These are phyloP conservation scores for Diutina catenulata DNA, from an alignment of 1,139 yeast genomes.

Conservation along the genomic window DNA sequence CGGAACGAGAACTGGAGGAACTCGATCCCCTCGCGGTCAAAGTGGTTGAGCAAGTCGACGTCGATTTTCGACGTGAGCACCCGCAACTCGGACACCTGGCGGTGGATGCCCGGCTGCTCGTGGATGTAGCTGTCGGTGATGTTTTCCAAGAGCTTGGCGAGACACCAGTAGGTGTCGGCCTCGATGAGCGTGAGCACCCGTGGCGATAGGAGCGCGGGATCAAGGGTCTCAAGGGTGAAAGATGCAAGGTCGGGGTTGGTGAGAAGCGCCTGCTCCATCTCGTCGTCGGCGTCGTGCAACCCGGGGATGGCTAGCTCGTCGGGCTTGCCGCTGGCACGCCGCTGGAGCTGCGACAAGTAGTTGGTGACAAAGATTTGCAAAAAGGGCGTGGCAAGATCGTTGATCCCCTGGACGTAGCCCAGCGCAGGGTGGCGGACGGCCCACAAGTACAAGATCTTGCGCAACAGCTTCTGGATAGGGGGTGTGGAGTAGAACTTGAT, in stretches of 20 bases:
- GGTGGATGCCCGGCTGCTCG: conserved; percentile 93
- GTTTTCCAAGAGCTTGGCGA: conserved; percentile 79
- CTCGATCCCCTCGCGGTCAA: conserved; percentile 72
- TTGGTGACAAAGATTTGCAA: conserved; percentile 75
- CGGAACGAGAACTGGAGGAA: conserved; percentile 91
- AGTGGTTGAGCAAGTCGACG: conserved; percentile 56
- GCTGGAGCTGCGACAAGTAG: conserved; percentile 42
- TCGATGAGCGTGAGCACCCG: conserved; percentile 42
- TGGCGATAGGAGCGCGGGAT: conserved; percentile 48
- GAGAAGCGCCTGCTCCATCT: conserved; percentile 17
- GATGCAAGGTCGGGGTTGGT: conserved; percentile 16
- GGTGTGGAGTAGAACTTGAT: conserved; percentile 58
- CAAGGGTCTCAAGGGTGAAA: conserved; percentile 31
- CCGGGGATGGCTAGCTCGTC: conserved; percentile 23
- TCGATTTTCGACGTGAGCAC: conserved; percentile 78
- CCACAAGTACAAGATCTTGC: conserved; percentile 82
- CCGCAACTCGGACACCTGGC: conserved; percentile 76
- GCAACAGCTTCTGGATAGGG: conserved; percentile 66
- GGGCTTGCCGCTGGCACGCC: conserved; percentile 12
- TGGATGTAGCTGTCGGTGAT: conserved; percentile 95
- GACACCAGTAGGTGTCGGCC: conserved; percentile 96
- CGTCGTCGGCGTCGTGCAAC: conserved; percentile 20
- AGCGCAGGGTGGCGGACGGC: conserved; percentile 96
- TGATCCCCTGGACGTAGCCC: conserved; percentile 98
- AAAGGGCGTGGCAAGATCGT: conserved; percentile 90